phyloP scores from a whole-genome alignment of 192 early-diverging fungal species.

The Paraglomus occultum region DNA sequence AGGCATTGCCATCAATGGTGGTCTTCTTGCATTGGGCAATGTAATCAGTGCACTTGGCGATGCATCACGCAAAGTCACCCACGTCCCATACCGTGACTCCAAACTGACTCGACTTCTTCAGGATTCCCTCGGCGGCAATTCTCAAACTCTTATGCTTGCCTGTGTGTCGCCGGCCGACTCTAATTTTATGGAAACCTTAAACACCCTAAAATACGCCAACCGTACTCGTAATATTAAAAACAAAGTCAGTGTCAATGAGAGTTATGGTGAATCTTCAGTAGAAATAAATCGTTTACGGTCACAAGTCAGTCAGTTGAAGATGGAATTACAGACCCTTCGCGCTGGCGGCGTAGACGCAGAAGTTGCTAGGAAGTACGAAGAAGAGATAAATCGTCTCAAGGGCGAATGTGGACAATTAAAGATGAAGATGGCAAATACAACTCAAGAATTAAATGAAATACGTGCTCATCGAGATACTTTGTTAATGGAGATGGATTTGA shows the following conservation, averaged over 20 bases:
- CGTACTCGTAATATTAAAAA: conserved; percentile 96
- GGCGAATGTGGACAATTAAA: conserved; percentile 47
- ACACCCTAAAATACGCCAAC: conserved; percentile 96
- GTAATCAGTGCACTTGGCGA: conserved; percentile 96
- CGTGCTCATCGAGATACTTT: conserved; percentile 53
- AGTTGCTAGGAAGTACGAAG: conserved; percentile 36
- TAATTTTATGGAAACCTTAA: conserved; percentile 88
- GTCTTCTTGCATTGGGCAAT: conserved; percentile 95
- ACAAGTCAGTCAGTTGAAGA: conserved; percentile 49
- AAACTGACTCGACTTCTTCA: conserved; percentile 98
- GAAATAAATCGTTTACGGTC: conserved; percentile 55
- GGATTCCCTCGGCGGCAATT: conserved; percentile 94
- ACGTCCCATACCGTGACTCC: conserved; percentile 96
- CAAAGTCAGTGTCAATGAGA: conserved; percentile 61
- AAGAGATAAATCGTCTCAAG: conserved; percentile 41
- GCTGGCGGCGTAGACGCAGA: conserved; percentile 39
- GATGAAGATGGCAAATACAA: conserved; percentile 44
- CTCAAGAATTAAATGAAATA: conserved; percentile 40
- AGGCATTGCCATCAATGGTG: conserved; percentile 96
- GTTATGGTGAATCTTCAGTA: conserved; percentile 45
- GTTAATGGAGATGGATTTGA: conserved; percentile 45
- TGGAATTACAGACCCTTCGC: conserved; percentile 47
- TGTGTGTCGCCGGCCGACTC: conserved; percentile 86
- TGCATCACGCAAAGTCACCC: conserved; percentile 55
- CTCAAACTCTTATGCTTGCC: conserved; percentile 92